Evolutionary conservation across 202 grass and related monocot species (phyloP).

Genomic region (Bolboschoenoplectus hybrid): DNA sequence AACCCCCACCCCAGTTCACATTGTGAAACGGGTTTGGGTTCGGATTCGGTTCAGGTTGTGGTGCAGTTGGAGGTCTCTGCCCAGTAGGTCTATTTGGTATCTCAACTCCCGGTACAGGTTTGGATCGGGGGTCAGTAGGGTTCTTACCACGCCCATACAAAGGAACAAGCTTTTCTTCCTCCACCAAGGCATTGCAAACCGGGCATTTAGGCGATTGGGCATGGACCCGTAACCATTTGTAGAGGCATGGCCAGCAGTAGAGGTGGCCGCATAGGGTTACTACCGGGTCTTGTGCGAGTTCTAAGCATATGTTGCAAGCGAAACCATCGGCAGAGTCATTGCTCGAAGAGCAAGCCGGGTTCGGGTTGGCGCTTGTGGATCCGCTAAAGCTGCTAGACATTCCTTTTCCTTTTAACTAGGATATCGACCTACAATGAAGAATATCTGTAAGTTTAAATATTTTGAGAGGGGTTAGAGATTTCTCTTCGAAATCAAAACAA

Average conservation of each 20-base stretch:
- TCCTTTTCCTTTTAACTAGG: background rate
- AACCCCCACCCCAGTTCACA: background rate
- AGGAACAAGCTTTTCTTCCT: constrained; percentile 76
- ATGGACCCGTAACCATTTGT: constrained; percentile 62
- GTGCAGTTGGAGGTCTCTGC: constrained; percentile 64
- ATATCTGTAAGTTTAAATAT: background rate
- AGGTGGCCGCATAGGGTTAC: constrained; percentile 78
- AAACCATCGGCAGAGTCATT: constrained; percentile 55
- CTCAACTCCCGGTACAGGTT: constrained; percentile 58
- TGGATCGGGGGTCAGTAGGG: constrained; percentile 77
- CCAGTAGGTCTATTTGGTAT: constrained; percentile 78
- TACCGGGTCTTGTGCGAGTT: constrained; percentile 72
- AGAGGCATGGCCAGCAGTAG: constrained; percentile 81
- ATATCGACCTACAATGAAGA: background rate
- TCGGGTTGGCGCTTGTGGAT: constrained; percentile 15
- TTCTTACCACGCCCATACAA: constrained; percentile 83
- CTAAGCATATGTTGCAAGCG: constrained; percentile 81
- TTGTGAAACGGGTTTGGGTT: background rate
- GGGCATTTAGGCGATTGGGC: constrained; percentile 69
- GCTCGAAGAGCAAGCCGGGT: constrained; percentile 26
- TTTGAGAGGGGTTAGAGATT: background rate
- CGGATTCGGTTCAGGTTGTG: background rate
- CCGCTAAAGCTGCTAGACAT: constrained; percentile 23
- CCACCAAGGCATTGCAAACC: constrained; percentile 71
- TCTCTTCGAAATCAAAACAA: background rate